phyloP scores from a whole-genome alignment of 768 basidiomycete species.

The Clitopilus hobsonii region DNA sequence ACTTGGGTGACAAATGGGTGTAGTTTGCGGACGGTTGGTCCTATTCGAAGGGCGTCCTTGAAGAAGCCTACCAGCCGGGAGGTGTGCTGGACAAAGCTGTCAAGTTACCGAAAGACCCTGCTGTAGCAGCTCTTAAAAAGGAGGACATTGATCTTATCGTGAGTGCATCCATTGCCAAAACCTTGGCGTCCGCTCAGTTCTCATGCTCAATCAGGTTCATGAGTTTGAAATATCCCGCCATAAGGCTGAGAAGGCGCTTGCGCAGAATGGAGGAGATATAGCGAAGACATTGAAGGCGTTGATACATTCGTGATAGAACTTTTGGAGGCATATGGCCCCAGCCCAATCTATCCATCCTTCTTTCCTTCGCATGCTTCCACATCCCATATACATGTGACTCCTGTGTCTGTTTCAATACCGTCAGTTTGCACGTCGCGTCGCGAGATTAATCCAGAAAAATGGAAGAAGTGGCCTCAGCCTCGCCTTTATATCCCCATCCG shows the following conservation, averaged over 20 bases:
- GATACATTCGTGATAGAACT: slow-evolving; percentile 10
- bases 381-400: no score
- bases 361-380: neutral
- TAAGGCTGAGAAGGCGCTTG: slow-evolving; percentile 55
- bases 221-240: slow-evolving; percentile 60
- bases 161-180: slow-evolving; percentile 15
- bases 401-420: no score
- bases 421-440: no score
- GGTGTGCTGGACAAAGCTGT: slow-evolving; percentile 51
- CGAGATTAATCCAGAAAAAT: no score
- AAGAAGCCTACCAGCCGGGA: slow-evolving; percentile 55
- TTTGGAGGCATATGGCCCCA: neutral
- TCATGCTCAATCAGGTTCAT: slow-evolving; percentile 37
- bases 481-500: slow-evolving; percentile 82
- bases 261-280: slow-evolving; percentile 49
- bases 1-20: no score
- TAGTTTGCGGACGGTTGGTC: slow-evolving; percentile 65
- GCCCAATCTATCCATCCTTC: neutral
- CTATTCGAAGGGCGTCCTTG: slow-evolving; percentile 64
- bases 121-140: slow-evolving; percentile 36
- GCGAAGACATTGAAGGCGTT: slow-evolving; percentile 43
- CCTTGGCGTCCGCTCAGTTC: neutral
- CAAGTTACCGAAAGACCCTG: slow-evolving; percentile 40
- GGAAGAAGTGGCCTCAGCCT: slow-evolving; percentile 60
- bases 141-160: slow-evolving; percentile 69